A percentile compares a stretch with the other conserved stretches of the same genome.
Evolutionary conservation across 371 early-diverging fungal genomes (phyloP).

Genomic region (Neoconidiobolus thromboides): DNA sequence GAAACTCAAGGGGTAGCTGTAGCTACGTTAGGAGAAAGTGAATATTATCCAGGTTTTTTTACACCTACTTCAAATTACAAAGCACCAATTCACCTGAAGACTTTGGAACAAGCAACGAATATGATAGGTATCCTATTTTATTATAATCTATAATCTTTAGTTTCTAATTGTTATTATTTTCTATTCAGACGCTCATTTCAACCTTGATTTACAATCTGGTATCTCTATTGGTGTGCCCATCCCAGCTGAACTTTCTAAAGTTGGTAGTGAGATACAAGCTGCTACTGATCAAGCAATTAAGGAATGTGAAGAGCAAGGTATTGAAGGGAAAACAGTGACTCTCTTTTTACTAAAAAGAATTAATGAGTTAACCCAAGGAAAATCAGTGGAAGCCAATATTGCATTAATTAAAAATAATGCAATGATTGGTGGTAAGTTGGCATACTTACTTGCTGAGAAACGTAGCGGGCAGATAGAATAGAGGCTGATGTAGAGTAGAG

Average conservation of each 20-base stretch:
- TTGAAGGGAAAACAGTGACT: conserved; percentile 72
- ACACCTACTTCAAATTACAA: conserved; percentile 29
- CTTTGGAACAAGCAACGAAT: conserved; percentile 30
- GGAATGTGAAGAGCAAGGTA: conserved; percentile 22
- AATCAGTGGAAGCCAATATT: conserved; percentile 65
- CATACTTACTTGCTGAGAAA: no score
- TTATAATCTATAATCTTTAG: no score
- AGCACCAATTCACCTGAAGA: conserved; percentile 9
- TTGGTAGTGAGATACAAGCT: conserved; percentile 19
- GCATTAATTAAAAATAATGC: conserved; percentile 84
- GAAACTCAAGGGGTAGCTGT: conserved; percentile 92
- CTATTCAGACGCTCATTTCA: neutral
- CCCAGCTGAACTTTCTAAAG: conserved; percentile 41
- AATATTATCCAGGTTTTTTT: conserved; percentile 81
- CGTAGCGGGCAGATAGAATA: no score
- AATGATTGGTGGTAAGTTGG: conserved; percentile 46
- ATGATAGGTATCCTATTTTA: neutral
- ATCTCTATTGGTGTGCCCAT: conserved; percentile 81
- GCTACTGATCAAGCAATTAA: conserved; percentile 24
- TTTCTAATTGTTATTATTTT: neutral
- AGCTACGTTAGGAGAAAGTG: conserved; percentile 35
- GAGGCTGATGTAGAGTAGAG: no score
- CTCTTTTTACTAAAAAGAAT: conserved; percentile 75
- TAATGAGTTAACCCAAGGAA: conserved; percentile 57
- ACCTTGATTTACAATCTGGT: conserved; percentile 37